phyloP scores from a whole-genome alignment of 192 early-diverging fungal genomes.

The Backusella parvicylindrica region DNA sequence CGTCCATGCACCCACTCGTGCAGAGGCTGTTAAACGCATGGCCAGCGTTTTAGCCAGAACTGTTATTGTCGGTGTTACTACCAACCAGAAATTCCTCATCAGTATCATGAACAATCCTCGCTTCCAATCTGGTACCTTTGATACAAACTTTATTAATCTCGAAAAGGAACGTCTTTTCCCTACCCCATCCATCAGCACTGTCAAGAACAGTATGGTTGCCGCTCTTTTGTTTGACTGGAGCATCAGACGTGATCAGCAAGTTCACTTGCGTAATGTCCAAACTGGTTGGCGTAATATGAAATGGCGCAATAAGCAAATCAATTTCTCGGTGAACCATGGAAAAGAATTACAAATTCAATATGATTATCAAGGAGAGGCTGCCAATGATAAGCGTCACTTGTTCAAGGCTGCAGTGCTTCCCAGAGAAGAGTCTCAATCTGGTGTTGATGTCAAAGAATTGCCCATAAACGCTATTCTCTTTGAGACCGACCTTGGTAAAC shows the following conservation, averaged over 20 bases:
- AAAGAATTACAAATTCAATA: constrained; percentile 44
- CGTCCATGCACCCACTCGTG: constrained; percentile 55
- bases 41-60: constrained; percentile 38
- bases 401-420: not conserved
- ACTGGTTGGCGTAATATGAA: constrained; percentile 50
- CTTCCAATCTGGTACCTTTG: constrained; percentile 44
- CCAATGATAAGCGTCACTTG: not conserved
- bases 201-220: constrained; percentile 19
- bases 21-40: constrained; percentile 46
- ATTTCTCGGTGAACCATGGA: constrained; percentile 27
- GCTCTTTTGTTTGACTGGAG: constrained; percentile 48
- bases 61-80: constrained; percentile 52
- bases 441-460: not conserved
- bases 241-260: constrained; percentile 38
- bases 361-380: constrained; percentile 20
- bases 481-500: constrained; percentile 35
- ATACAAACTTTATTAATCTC: constrained; percentile 46
- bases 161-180: constrained; percentile 18
- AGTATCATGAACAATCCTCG: constrained; percentile 44
- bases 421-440: not conserved
- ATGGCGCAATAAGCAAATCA: constrained; percentile 38
- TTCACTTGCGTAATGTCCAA: constrained; percentile 40
- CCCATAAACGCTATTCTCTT: constrained; percentile 27
- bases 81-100: constrained; percentile 55
- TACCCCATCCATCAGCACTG: not conserved